Evolutionary conservation across 768 basidiomycete species (phyloP).

Genomic region (Porpolomopsis calyptriformis): DNA sequence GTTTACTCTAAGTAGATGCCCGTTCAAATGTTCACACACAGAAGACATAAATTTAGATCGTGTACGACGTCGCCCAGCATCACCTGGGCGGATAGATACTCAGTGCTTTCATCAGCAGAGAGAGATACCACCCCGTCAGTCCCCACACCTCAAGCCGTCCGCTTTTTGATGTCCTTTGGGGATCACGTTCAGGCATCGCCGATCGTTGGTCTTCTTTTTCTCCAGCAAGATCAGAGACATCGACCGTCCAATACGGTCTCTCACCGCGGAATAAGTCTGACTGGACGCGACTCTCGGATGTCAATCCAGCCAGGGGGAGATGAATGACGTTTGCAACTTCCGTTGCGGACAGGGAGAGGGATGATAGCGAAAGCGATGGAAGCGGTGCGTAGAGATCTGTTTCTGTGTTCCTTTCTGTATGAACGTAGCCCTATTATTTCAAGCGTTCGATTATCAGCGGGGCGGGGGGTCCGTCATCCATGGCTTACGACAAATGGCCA

Average conservation of each 20-base stretch:
- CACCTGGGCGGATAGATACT: conserved; percentile 35
- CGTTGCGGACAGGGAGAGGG: conserved; percentile 38
- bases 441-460: conserved; percentile 1
- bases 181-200: conserved; percentile 21
- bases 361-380: conserved; percentile 46
- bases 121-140: conserved; percentile 75
- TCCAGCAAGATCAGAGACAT: conserved; percentile 50
- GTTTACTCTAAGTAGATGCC: too few species aligned
- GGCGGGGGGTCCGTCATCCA: not conserved
- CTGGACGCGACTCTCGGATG: conserved; percentile 38
- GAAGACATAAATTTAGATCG: too few species aligned
- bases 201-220: conserved; percentile 13
- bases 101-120: conserved; percentile 46
- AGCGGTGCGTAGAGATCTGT: conserved; percentile 33
- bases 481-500: conserved; percentile 67
- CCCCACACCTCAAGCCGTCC: conserved; percentile 69
- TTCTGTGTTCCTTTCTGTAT: conserved; percentile 13
- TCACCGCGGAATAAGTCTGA: conserved; percentile 43
- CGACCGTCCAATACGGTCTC: conserved; percentile 54
- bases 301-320: conserved; percentile 46
- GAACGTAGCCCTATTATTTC: conserved; percentile 30
- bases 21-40: too few species aligned
- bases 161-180: conserved; percentile 25
- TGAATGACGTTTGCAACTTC: conserved; percentile 70
- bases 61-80: too few species aligned